Evolutionary conservation across 176 grass and related monocot genomes (phyloP).

Genomic region (Oropetium thomaeum): DNA sequence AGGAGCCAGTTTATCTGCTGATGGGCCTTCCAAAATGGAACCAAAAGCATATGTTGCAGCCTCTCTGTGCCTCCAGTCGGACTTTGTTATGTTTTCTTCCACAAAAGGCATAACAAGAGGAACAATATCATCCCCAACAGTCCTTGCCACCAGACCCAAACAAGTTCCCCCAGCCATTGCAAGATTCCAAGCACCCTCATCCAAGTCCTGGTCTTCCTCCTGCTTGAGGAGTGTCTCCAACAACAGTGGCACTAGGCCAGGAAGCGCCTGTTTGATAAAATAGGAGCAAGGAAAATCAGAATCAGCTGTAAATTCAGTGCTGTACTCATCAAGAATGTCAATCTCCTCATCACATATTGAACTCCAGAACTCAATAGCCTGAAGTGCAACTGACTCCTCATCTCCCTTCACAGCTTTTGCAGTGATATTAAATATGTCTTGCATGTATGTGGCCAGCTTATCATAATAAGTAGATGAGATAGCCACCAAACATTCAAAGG

Average conservation of each 20-base stretch:
- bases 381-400: conserved; percentile 88
- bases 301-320: conserved; percentile 75
- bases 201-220: conserved; percentile 88
- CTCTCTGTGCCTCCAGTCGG: conserved; percentile 78
- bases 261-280: conserved; percentile 84
- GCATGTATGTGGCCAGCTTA: conserved; percentile 69
- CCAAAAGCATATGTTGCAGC: conserved; percentile 89
- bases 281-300: conserved; percentile 78
- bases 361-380: conserved; percentile 94
- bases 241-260: conserved; percentile 73
- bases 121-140: conserved; percentile 90
- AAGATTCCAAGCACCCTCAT: conserved; percentile 91
- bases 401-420: conserved; percentile 82
- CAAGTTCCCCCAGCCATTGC: conserved; percentile 95
- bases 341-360: conserved; percentile 93
- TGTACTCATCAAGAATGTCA: conserved; percentile 82
- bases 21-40: conserved; percentile 86
- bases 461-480: conserved; percentile 86
- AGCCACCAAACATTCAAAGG: conserved; percentile 85
- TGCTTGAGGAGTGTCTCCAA: conserved; percentile 86
- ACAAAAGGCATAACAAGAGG: conserved; percentile 94
- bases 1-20: conserved; percentile 72
- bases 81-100: conserved; percentile 82
- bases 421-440: conserved; percentile 79
- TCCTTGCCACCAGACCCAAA: conserved; percentile 79